A percentile compares a stretch with the other conserved stretches of the same genome.
These are phyloP conservation scores for Anisodus tanguticus DNA, from an alignment of 257 asterid genomes.

Conservation along the genomic window DNA sequence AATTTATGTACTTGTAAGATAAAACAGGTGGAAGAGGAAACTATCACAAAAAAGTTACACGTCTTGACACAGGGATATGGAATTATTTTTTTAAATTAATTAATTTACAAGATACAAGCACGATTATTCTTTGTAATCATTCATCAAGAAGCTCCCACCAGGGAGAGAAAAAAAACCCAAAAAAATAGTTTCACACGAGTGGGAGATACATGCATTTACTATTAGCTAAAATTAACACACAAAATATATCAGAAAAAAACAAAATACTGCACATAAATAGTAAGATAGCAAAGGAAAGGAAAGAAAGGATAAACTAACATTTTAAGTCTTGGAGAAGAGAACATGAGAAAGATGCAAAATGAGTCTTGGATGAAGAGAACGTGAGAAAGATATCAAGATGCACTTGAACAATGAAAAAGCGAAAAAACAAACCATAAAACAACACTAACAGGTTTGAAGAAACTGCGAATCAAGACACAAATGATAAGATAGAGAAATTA, in stretches of 20 bases:
- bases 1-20: not conserved
- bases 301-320: not conserved
- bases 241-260: not conserved
- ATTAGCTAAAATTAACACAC: not conserved
- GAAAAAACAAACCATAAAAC: conserved; percentile 1
- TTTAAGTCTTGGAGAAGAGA: not conserved
- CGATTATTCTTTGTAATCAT: not conserved
- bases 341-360: not conserved
- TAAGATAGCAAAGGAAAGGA: not conserved
- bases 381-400: conserved; percentile 24
- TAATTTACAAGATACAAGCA: not conserved
- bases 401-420: not conserved
- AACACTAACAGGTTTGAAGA: not conserved
- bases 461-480: not conserved
- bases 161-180: not conserved
- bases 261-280: not conserved
- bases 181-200: not conserved
- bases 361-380: conserved; percentile 15
- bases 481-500: not conserved
- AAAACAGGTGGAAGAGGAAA: not conserved
- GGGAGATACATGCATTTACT: not conserved
- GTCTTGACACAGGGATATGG: not conserved
- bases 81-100: not conserved
- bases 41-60: not conserved
- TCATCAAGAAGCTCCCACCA: not conserved